Percentiles rank a stretch among this genome's conserved stretches.
phyloP scores from a whole-genome alignment of 2,329 filamentous ascomycete genomes.

The Orbilia quercus region DNA sequence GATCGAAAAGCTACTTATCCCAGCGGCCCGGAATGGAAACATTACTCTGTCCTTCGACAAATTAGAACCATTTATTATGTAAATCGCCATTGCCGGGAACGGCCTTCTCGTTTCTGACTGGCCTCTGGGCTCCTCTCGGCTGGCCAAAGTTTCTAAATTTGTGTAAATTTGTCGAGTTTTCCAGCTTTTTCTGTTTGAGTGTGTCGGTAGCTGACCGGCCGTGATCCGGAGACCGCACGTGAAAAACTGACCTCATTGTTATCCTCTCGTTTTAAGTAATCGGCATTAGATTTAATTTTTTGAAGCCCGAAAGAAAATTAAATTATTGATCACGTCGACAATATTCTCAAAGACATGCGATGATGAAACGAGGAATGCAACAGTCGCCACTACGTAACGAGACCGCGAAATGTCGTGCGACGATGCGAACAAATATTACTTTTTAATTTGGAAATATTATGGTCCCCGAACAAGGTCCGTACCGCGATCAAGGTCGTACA shows the following conservation, averaged over 20 bases:
- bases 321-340: no score
- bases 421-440: neutral
- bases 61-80: slow-evolving; percentile 29
- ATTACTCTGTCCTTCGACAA: slow-evolving; percentile 25
- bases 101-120: slow-evolving; percentile 44
- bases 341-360: slow-evolving; percentile 1
- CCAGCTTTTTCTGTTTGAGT: slow-evolving; percentile 14
- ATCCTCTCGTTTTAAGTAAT: slow-evolving; percentile 1
- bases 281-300: slow-evolving; percentile 1
- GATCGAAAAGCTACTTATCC: slow-evolving; percentile 45
- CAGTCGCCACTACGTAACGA: neutral
- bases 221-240: slow-evolving; percentile 35
- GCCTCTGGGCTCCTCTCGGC: slow-evolving; percentile 12
- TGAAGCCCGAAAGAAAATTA: slow-evolving; percentile 49
- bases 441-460: no score
- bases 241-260: slow-evolving; percentile 1
- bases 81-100: slow-evolving; percentile 40
- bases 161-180: no score
- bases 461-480: no score
- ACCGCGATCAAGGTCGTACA: neutral
- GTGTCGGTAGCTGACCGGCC: slow-evolving; percentile 42
- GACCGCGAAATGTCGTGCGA: neutral
- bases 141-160: slow-evolving; percentile 48
- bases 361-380: slow-evolving; percentile 20
- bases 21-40: slow-evolving; percentile 46